Conservation (phyloP, 345 rosid species). For the Carallia pectinifolia region DNA sequence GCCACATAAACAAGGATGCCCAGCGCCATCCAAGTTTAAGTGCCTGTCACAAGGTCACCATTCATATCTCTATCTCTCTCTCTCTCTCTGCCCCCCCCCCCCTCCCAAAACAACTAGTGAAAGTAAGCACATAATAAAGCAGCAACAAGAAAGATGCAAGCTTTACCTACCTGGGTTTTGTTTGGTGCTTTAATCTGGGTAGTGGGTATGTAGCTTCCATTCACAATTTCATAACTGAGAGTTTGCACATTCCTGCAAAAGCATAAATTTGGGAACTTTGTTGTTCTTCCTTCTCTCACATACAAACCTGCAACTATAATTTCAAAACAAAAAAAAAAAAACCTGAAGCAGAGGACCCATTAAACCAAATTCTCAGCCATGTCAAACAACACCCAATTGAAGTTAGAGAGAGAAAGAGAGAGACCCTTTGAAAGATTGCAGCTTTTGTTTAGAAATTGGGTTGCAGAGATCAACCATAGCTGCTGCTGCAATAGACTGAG, state of each 20-base stretch:
- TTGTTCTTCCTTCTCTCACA: constrained; percentile 18
- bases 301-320: constrained; percentile 25
- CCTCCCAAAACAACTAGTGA: not conserved
- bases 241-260: constrained; percentile 58
- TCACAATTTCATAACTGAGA: constrained; percentile 39
- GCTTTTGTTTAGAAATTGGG: constrained; percentile 20
- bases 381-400: not conserved
- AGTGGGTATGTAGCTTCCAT: constrained; percentile 60
- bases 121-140: not conserved
- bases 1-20: no score
- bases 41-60: not conserved
- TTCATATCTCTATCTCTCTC: not conserved
- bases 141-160: not conserved
- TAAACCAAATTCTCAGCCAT: not conserved
- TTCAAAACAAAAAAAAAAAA: no score
- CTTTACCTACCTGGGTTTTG: constrained; percentile 26
- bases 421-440: constrained; percentile 28
- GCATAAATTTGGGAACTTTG: constrained; percentile 34
- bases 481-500: constrained; percentile 21
- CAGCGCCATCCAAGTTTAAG: not conserved
- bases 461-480: constrained; percentile 30
- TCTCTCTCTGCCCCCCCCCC: not conserved
- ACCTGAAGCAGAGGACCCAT: not conserved
- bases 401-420: not conserved
- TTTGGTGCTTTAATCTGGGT: constrained; percentile 27